phyloP scores from a whole-genome alignment of 495 filamentous ascomycete genomes.

The Podospora comata region DNA sequence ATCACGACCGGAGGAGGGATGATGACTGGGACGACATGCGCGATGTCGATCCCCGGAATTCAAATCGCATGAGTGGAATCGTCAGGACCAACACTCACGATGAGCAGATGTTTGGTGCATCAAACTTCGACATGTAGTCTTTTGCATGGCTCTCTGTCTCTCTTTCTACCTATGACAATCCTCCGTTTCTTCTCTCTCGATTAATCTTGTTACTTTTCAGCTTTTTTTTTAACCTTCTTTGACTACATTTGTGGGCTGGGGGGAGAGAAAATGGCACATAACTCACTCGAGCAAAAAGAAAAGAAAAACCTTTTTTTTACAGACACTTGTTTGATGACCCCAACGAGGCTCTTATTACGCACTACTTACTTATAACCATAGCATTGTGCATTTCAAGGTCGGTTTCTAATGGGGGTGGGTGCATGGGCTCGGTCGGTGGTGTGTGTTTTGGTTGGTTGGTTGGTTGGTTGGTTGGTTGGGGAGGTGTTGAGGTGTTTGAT shows the following conservation, averaged over 20 bases:
- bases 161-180: neutral
- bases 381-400: constrained; percentile 34
- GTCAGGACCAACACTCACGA: constrained; percentile 60
- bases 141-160: constrained; percentile 1
- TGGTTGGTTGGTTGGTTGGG: too few species aligned
- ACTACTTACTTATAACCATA: constrained; percentile 14
- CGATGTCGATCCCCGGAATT: constrained; percentile 41
- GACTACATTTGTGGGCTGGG: constrained; percentile 9
- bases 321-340: constrained; percentile 18
- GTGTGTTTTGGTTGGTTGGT: neutral
- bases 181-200: constrained; percentile 5
- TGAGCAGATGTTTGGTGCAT: constrained; percentile 71
- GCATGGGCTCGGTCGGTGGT: neutral
- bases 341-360: constrained; percentile 20
- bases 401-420: constrained; percentile 26
- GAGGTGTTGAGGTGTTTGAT: neutral
- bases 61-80: constrained; percentile 71
- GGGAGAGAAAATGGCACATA: constrained; percentile 15
- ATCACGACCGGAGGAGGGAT: constrained; percentile 44
- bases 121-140: constrained; percentile 59
- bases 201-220: neutral
- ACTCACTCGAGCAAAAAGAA: constrained; percentile 16
- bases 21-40: constrained; percentile 48
- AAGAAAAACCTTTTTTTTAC: constrained; percentile 23
- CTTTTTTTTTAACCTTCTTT: constrained; percentile 1